Evolutionary conservation across 495 filamentous ascomycete genomes (phyloP).

Genomic region (Cudoniella acicularis): DNA sequence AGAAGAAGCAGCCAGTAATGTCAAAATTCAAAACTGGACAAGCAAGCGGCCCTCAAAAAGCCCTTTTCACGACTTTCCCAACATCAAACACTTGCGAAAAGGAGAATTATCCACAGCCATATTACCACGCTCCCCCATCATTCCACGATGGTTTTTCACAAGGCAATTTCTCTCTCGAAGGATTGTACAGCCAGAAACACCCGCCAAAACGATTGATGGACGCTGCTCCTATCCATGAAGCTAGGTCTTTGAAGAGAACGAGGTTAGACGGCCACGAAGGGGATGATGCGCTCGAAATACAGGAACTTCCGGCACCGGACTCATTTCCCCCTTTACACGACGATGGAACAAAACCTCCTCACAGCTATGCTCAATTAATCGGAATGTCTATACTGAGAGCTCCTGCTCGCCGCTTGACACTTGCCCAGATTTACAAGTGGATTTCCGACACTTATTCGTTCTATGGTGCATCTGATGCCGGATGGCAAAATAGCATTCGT

Average conservation of each 20-base stretch:
- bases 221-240: constrained; percentile 69
- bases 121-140: constrained; percentile 49
- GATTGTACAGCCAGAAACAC: constrained; percentile 53
- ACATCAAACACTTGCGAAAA: constrained; percentile 48
- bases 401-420: constrained; percentile 75
- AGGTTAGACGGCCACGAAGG: constrained; percentile 39
- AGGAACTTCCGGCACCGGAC: constrained; percentile 63
- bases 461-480: constrained; percentile 77
- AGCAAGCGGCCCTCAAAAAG: constrained; percentile 46
- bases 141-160: constrained; percentile 29
- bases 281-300: constrained; percentile 29
- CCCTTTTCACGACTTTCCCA: constrained; percentile 61
- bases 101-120: constrained; percentile 56
- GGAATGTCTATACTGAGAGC: constrained; percentile 95
- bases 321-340: constrained; percentile 79
- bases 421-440: constrained; percentile 99
- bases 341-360: constrained; percentile 82
- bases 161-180: constrained; percentile 44
- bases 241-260: constrained; percentile 59
- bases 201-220: constrained; percentile 70
- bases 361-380: constrained; percentile 94
- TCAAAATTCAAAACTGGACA: constrained; percentile 46
- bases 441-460: constrained; percentile 90
- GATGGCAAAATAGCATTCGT: constrained; percentile 98
- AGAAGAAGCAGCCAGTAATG: constrained; percentile 67